Percentiles rank a stretch among this genome's conserved stretches.
Evolutionary conservation across 805 yeast species (phyloP).

Genomic region (Barnettozyma siamensis): DNA sequence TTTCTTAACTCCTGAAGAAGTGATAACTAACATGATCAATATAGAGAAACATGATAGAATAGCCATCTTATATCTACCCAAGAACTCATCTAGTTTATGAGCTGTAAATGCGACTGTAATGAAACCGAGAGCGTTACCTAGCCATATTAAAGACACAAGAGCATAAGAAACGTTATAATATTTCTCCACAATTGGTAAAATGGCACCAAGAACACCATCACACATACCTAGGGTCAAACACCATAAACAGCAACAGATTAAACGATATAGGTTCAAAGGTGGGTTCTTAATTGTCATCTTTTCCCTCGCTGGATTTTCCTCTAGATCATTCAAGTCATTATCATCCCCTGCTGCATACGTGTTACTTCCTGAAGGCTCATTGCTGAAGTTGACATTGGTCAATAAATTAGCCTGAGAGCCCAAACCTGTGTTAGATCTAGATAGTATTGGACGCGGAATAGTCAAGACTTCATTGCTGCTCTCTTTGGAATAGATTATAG

Average conservation of each 20-base stretch:
- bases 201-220: constrained; percentile 58
- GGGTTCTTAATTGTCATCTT: constrained; percentile 38
- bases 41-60: constrained; percentile 34
- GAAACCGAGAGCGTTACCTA: constrained; percentile 52
- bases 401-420: constrained; percentile 11
- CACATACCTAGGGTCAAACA: constrained; percentile 37
- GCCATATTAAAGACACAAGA: constrained; percentile 53
- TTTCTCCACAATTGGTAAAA: constrained; percentile 48
- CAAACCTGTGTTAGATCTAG: constrained; percentile 5
- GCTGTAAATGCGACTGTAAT: constrained; percentile 45
- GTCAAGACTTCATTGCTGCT: background rate
- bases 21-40: constrained; percentile 38
- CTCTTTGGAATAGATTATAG: background rate
- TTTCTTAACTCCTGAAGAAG: constrained; percentile 38
- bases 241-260: constrained; percentile 37
- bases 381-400: background rate
- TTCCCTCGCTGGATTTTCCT: background rate
- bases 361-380: background rate
- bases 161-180: constrained; percentile 44
- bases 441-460: background rate
- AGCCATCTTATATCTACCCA: constrained; percentile 37
- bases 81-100: constrained; percentile 34
- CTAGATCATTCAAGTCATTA: constrained; percentile 4
- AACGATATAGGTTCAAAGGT: constrained; percentile 37
- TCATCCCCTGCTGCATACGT: background rate